Base-by-base conservation (phyloP, 208 protist genomes). In the Trypanosoma cruzi region DNA sequence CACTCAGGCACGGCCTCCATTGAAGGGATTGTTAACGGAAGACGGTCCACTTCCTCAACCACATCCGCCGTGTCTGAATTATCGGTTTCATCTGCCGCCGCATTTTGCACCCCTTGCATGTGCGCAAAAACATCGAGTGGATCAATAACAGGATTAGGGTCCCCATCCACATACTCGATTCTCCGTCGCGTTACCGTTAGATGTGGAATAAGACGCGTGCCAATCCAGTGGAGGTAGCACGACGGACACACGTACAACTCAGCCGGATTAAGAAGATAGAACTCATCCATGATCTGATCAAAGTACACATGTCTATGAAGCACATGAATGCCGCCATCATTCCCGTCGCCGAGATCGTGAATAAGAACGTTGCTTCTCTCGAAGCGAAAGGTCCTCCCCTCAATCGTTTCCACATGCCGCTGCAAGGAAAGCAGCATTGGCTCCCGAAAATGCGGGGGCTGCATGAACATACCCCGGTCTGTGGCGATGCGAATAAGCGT, bases 391-490 rank as follows among this genome's bases (percentile, higher is more conserved):
- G 59, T 81, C 31, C 82, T 84, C 20, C 87, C 88, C 59, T 96
- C 88, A 20, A 93, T 68, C 24, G 66, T 29, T 60, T 94, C 85
- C 14, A 94, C 80, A 28, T 68, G 11, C 4, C 68, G 61, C 28
- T 78, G 66, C 26, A 94, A 62, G 0, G 60, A 26, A 4, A 73
- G 40, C 8, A 62, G 7, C 89, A 94, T 94, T 2, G 87, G 82
- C 77, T 96, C 88, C 10, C 86, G 79, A 69, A 96, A 96, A 65
- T 96, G 89, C 0, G 91, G 91, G 7, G 91, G 91, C 58, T 96
- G 88, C 85, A 94, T 88, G 62, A 93, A 96, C 56, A 79, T 76
- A 11, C 87, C 89, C 56, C 87, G 84, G 58, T 93, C 85, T 3
- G 79, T 75, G 1, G 88, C 91, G 42, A 96, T 90, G 24, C 86